Conservation (phyloP, 2,329 filamentous ascomycete genomes). For the Pseudocercospora eumusae region DNA sequence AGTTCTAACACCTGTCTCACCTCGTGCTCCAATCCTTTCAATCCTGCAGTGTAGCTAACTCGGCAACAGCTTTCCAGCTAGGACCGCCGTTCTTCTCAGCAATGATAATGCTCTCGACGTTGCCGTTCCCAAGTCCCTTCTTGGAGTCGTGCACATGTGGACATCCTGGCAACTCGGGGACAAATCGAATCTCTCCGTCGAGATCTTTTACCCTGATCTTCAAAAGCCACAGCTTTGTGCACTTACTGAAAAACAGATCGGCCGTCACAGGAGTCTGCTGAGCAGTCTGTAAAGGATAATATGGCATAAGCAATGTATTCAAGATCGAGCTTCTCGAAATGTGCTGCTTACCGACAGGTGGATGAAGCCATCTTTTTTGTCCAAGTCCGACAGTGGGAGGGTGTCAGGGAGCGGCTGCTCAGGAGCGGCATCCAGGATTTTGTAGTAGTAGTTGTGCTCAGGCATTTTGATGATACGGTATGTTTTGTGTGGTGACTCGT, state of each 20-base stretch:
- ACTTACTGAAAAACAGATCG: conserved; percentile 32
- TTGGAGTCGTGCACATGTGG: conserved; percentile 31
- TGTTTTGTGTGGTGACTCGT: too few relatives aligned
- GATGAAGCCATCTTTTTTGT: conserved; percentile 34
- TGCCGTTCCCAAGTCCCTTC: conserved; percentile 28
- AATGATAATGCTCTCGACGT: conserved; percentile 32
- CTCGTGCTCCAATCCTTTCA: background rate
- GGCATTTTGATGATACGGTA: conserved; percentile 19
- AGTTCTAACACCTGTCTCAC: background rate
- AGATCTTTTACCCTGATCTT: conserved; percentile 30
- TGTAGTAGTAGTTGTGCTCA: conserved; percentile 34
- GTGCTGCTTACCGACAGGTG: conserved; percentile 14
- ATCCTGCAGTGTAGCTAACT: conserved; percentile 9
- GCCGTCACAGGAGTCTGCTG: conserved; percentile 35
- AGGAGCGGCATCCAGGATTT: conserved; percentile 33
- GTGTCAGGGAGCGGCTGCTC: conserved; percentile 31
- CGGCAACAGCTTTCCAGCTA: conserved; percentile 23
- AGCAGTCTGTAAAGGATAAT: conserved; percentile 25
- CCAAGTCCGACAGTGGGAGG: conserved; percentile 30
- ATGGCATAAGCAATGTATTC: background rate
- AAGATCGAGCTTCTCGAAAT: background rate
- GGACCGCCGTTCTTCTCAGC: conserved; percentile 21
- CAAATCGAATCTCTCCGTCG: conserved; percentile 29
- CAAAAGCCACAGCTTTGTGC: conserved; percentile 30
- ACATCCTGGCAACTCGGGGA: conserved; percentile 28